Base-by-base conservation (phyloP, 768 basidiomycete genomes). In the Kondoa malvinella region DNA sequence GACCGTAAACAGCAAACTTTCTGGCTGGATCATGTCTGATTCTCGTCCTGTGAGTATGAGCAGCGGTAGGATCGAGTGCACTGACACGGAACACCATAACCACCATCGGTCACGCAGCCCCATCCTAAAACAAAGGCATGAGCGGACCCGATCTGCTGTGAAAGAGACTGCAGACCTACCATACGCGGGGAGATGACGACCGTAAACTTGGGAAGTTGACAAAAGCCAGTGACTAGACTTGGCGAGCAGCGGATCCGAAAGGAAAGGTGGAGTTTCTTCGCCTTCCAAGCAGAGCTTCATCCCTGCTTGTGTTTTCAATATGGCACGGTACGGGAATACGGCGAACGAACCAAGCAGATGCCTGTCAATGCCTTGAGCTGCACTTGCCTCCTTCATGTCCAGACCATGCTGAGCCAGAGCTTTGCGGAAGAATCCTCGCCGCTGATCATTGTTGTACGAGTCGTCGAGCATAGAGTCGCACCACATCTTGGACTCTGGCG, bases 121-220 rank as follows among this genome's bases (percentile, higher is more conserved):
- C 65, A 69, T 65, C 65, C 4, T 57, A 68, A 4, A 56, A 72
- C 29, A 68, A 71, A 2, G 26, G 57, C 14, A 21, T 21, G n/a
- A 64, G 88, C 82, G 94, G 90, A 4, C 92, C 92, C 76, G 96
- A 96, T 14, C 95, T n/a, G n/a, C n/a, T n/a, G n/a, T n/a, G n/a
- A n/a, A n/a, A n/a, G n/a, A n/a, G n/a, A n/a, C n/a, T n/a, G n/a
- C n/a, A n/a, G n/a, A n/a, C n/a, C n/a, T n/a, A n/a, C n/a, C 95
- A 92, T 94, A 97, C 26, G 90, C 91, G 72, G 92, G 88, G 33
- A 99, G 79, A 76, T 82, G 91, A 63, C 80, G 81, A 57, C 84
- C 86, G 63, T 85, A 86, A 69, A 97, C 79, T 77, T 95, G 88
- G 70, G 85, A 87, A 25, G 95, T 99, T 56, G 86, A 87, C 72